Evolutionary conservation across 108 stramenopile genomes (phyloP).

Genomic region (Cyclotella kingstonii): DNA sequence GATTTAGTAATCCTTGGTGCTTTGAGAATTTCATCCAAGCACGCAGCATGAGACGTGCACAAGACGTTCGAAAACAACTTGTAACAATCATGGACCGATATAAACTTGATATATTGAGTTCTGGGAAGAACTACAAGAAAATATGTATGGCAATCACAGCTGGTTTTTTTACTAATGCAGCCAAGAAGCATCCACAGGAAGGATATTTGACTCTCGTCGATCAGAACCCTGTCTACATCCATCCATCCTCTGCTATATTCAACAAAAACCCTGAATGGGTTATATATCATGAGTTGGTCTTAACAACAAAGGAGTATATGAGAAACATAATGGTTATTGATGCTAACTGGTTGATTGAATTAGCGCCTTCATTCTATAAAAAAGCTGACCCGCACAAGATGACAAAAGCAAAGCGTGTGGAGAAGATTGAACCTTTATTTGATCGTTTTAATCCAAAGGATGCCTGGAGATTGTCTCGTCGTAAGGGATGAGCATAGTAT

Average conservation of each 20-base stretch:
- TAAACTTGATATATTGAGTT: conserved; percentile 90
- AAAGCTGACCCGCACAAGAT: conserved; percentile 95
- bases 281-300: conserved; percentile 97
- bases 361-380: conserved; percentile 97
- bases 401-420: conserved; percentile 90
- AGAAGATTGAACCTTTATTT: conserved; percentile 98
- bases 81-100: conserved; percentile 98
- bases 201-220: conserved; percentile 98
- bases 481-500: conserved; percentile 83
- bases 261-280: conserved; percentile 99
- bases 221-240: conserved; percentile 97
- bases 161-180: conserved; percentile 97
- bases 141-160: conserved; percentile 96
- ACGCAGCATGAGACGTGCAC: conserved; percentile 94
- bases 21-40: conserved; percentile 98
- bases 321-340: conserved; percentile 98
- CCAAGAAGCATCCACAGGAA: conserved; percentile 99
- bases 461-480: conserved; percentile 89
- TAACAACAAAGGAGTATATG: conserved; percentile 99
- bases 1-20: conserved; percentile 97
- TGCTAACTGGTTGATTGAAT: conserved; percentile 96
- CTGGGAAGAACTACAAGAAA: conserved; percentile 96
- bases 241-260: conserved; percentile 95
- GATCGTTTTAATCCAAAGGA: conserved; percentile 96
- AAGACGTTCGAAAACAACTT: conserved; percentile 99